phyloP scores from a whole-genome alignment of 331 rosid genomes.

The Quercus lobata region DNA sequence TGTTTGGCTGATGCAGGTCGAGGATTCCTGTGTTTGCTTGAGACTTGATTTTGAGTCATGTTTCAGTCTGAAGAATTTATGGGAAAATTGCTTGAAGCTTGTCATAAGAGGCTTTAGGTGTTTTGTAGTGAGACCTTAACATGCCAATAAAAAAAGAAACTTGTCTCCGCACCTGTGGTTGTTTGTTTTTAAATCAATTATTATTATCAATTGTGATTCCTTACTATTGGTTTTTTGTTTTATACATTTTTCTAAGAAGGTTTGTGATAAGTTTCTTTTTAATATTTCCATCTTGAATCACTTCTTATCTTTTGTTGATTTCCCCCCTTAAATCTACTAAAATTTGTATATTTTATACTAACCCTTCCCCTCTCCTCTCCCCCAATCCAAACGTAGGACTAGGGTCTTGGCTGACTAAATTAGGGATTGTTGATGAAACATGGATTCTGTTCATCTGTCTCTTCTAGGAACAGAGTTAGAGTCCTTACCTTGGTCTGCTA shows the following conservation, averaged over 20 bases:
- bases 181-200: not conserved
- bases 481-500: slow-evolving; percentile 15
- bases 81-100: slow-evolving; percentile 10
- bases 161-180: not conserved
- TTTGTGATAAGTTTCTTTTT: slow-evolving; percentile 1
- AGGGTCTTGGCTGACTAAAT: not conserved
- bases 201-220: not conserved
- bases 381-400: too few relatives aligned
- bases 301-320: not conserved
- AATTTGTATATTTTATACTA: too few relatives aligned
- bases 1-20: slow-evolving; percentile 11
- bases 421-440: not conserved
- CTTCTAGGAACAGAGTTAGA: not conserved
- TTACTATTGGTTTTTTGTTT: not conserved
- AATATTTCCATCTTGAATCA: not conserved
- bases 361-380: too few relatives aligned
- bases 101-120: slow-evolving; percentile 8
- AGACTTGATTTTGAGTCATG: slow-evolving; percentile 16
- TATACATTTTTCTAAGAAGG: not conserved
- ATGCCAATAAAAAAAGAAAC: not conserved
- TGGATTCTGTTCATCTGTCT: not conserved
- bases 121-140: slow-evolving; percentile 3
- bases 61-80: slow-evolving; percentile 8
- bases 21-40: slow-evolving; percentile 16
- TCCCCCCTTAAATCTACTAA: too few relatives aligned